Evolutionary conservation across 2,329 filamentous ascomycete species (phyloP).

Genomic region (Pseudocercospora eumusae): DNA sequence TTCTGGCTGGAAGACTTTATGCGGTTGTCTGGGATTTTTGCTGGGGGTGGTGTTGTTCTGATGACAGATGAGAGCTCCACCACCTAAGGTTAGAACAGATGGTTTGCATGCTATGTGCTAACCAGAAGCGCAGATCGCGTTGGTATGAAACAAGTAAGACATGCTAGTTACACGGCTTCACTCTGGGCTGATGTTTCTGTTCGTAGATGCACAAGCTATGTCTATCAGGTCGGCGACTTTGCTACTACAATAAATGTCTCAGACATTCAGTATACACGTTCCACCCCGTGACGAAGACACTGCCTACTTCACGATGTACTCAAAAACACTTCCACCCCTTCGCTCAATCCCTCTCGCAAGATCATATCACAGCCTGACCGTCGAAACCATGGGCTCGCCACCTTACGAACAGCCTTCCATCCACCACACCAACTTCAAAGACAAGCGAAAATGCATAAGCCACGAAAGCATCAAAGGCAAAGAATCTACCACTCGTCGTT

Average conservation of each 20-base stretch:
- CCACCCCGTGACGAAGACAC: not conserved
- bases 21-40: slow-evolving; percentile 20
- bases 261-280: not conserved
- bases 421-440: not conserved
- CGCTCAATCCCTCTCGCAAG: no score
- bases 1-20: slow-evolving; percentile 45
- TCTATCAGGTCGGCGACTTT: not conserved
- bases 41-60: slow-evolving; percentile 19
- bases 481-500: not conserved
- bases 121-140: no score
- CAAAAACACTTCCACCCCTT: no score
- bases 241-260: not conserved
- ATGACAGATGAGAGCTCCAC: slow-evolving; percentile 3
- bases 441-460: not conserved
- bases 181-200: no score
- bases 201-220: no score
- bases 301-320: not conserved
- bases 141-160: no score
- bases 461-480: not conserved
- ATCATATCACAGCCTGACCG: no score
- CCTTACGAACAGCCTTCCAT: not conserved
- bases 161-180: no score
- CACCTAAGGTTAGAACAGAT: not conserved
- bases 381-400: not conserved
- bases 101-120: not conserved